phyloP scores from a whole-genome alignment of 306 rosid genomes.

The Quercus glauca region DNA sequence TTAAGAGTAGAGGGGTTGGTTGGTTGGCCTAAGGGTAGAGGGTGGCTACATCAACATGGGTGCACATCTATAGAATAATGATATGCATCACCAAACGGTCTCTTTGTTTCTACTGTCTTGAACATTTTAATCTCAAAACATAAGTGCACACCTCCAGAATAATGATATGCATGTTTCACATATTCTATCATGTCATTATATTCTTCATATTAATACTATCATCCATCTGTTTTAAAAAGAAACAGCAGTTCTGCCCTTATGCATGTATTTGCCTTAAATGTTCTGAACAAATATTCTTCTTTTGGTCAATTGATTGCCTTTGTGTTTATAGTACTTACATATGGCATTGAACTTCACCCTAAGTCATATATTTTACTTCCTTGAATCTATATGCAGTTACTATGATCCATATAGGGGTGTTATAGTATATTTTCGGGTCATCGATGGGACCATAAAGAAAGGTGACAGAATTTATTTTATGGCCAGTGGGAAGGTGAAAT shows the following conservation, averaged over 20 bases:
- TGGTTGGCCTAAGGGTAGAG: too few relatives aligned
- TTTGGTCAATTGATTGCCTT: too few relatives aligned
- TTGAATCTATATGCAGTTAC: conserved; percentile 62
- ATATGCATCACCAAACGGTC: too few relatives aligned
- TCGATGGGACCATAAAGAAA: conserved; percentile 88
- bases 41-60: too few relatives aligned
- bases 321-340: background rate
- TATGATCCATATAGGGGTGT: conserved; percentile 93
- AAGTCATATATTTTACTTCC: conserved; percentile 24
- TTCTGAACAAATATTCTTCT: too few relatives aligned
- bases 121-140: too few relatives aligned
- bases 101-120: too few relatives aligned
- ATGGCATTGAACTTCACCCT: conserved; percentile 19
- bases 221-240: background rate
- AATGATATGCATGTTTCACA: background rate
- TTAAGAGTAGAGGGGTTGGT: too few relatives aligned
- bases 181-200: too few relatives aligned
- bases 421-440: conserved; percentile 82
- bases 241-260: background rate
- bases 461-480: conserved; percentile 86
- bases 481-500: conserved; percentile 83
- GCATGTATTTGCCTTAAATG: too few relatives aligned
- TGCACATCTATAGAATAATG: too few relatives aligned
- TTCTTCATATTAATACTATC: too few relatives aligned
- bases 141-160: background rate